Conservation (phyloP, 495 filamentous ascomycete genomes). For the Parachaetomium inaequale region DNA sequence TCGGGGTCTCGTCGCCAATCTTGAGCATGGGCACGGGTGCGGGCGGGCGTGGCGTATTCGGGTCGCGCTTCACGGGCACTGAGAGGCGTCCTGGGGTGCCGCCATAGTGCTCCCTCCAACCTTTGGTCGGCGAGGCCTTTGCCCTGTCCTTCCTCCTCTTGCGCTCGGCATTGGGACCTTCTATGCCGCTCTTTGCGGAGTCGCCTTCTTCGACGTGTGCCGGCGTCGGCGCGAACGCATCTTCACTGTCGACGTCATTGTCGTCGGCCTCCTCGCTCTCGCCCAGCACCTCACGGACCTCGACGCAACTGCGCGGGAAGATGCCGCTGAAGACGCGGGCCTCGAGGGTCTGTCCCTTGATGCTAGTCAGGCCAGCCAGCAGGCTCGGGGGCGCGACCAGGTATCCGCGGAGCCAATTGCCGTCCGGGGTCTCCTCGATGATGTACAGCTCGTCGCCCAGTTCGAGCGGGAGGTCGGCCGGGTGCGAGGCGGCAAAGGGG, state of each 20-base stretch:
- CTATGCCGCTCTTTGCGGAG: conserved; percentile 46
- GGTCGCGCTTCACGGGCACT: conserved; percentile 45
- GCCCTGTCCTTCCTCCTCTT: conserved; percentile 32
- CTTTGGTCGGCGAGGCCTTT: conserved; percentile 11
- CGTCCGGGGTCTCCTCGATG: conserved; percentile 85
- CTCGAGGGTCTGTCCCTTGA: conserved; percentile 89
- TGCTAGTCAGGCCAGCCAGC: conserved; percentile 84
- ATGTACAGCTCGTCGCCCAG: conserved; percentile 98
- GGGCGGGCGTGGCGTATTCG: conserved; percentile 68
- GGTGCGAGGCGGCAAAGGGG: conserved; percentile 80
- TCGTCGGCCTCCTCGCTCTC: conserved; percentile 52
- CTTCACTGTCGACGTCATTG: conserved; percentile 39
- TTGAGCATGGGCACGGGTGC: conserved; percentile 97
- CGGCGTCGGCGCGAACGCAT: conserved; percentile 29
- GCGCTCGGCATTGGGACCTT: conserved; percentile 22
- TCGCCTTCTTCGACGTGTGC: conserved; percentile 32
- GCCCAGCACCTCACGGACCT: conserved; percentile 67
- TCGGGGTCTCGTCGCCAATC: conserved; percentile 92
- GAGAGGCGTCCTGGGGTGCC: conserved; percentile 37
- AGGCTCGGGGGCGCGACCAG: conserved; percentile 90
- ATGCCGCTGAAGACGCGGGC: conserved; percentile 95
- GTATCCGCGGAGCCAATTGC: conserved; percentile 92
- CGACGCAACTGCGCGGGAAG: conserved; percentile 90
- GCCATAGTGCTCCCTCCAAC: conserved; percentile 24
- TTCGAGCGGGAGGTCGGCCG: conserved; percentile 93